Base-by-base conservation (phyloP, 768 basidiomycete genomes). In the Fistulinella prunicolor region DNA sequence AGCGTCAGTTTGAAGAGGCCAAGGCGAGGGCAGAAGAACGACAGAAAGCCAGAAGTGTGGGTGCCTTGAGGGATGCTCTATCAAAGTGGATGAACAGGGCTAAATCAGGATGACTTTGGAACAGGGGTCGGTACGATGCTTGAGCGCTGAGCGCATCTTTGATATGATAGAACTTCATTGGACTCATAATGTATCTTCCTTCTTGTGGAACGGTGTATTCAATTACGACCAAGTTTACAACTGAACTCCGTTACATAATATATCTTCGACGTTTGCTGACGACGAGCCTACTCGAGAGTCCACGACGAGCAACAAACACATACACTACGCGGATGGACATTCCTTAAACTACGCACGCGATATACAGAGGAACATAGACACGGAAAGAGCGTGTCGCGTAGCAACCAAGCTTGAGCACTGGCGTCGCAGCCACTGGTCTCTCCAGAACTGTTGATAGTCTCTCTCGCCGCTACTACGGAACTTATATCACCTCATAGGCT, bases 1-100 rank as follows among this genome's bases (percentile, higher is more conserved):
- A 63, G 12, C 39, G 42, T 21, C 58, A 56, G 51, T 67, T 67
- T 39, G 61, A 67, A 8, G 61, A 56, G 1, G 55, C 52, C 7
- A 67, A 58, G 53, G 38, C 30, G 16, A 54, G 9, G 12, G 61
- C 47, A 24, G 41, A 42, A 19, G 65, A 59, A 20, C 53, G 39
- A 14, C 54, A 53, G 37, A 54, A 43, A 20, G 6, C 60, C 8
- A 44, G 45, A 16, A 42, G 53, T 9, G 9, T 46, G 13, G 16
- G 44, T 19, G 22, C 12, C 10, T 43, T 56, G 6, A 47, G 46
- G 10, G 51, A 43, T 1, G 22, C 38, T 14, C 34, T 61, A 44
- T 54, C 49, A 5, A 65, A 39, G 30, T 61, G 63, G 55, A 41
- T 60, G 41, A 44, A 46, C 9, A 54, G 28, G 19, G 4, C 47